A percentile compares a stretch with the other conserved stretches of the same genome.
Conservation (phyloP, 148 eudicot species). For the Dianthus caryophyllus region DNA sequence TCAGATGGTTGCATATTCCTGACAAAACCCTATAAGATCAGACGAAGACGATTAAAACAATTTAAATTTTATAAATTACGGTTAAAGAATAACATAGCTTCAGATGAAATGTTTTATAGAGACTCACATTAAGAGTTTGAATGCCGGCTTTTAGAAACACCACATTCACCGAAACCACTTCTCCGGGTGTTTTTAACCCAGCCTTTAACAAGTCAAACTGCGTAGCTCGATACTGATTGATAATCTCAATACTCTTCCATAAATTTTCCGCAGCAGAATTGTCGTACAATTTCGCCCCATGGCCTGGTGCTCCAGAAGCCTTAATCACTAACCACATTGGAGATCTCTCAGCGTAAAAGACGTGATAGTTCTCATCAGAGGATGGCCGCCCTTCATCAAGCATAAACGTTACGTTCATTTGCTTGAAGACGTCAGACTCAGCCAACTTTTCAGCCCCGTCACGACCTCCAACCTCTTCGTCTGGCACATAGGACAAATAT, state of each 20-base stretch:
- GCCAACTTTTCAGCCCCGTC: conserved; percentile 71
- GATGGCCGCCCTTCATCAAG: conserved; percentile 86
- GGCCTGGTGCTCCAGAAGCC: conserved; percentile 83
- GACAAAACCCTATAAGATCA: conserved; percentile 61
- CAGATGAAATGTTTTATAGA: too few species aligned
- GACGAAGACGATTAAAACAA: background rate
- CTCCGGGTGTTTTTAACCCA: conserved; percentile 70
- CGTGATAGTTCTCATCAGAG: conserved; percentile 47
- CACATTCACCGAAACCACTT: conserved; percentile 78
- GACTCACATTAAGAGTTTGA: conserved; percentile 65
- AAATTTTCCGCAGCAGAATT: conserved; percentile 81
- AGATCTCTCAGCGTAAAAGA: conserved; percentile 67
- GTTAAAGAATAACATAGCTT: too few species aligned
- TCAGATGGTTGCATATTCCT: conserved; percentile 98
- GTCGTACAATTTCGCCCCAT: conserved; percentile 86
- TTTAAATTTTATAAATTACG: too few species aligned
- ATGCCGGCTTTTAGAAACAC: conserved; percentile 86
- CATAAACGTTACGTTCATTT: conserved; percentile 78
- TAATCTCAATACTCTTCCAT: conserved; percentile 68
- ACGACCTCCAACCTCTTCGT: conserved; percentile 91
- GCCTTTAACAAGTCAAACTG: conserved; percentile 87
- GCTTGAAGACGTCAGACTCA: conserved; percentile 45
- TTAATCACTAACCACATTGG: conserved; percentile 91
- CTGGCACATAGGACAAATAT: conserved; percentile 78
- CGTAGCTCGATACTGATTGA: conserved; percentile 66